phyloP scores from a whole-genome alignment of 139 green algal genomes.

The Desmodesmus armatus region DNA sequence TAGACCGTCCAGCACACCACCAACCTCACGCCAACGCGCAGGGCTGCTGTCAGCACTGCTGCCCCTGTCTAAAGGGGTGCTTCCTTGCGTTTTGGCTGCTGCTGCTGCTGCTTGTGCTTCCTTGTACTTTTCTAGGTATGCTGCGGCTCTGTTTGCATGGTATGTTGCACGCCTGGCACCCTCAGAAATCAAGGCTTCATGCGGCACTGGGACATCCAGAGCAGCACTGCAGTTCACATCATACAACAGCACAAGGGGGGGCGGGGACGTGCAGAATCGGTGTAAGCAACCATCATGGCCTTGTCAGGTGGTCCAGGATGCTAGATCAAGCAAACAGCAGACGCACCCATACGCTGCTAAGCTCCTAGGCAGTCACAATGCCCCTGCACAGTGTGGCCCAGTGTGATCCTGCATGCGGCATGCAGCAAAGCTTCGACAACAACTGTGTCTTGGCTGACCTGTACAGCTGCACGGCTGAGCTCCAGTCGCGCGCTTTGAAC shows the following conservation, averaged over 20 bases:
- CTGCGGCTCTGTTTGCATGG: slow-evolving; percentile 36
- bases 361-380: neutral
- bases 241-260: neutral
- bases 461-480: slow-evolving; percentile 16
- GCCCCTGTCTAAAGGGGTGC: neutral
- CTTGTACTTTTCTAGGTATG: neutral
- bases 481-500: slow-evolving; percentile 5
- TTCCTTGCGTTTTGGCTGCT: neutral
- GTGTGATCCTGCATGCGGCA: neutral
- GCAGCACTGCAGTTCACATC: neutral
- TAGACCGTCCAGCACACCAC: slow-evolving; percentile 17
- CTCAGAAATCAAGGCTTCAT: neutral
- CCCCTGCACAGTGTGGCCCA: neutral
- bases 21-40: slow-evolving; percentile 3
- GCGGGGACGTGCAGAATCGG: neutral
- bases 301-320: neutral
- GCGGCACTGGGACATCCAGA: slow-evolving; percentile 15
- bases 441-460: neutral
- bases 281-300: neutral
- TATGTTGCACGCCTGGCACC: neutral
- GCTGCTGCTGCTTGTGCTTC: slow-evolving; percentile 10
- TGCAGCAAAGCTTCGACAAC: neutral
- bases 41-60: neutral
- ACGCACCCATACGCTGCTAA: neutral
- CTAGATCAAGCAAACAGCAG: neutral